Base-by-base conservation (phyloP, 371 early-diverging fungal species). In the Mortierella polycephala region DNA sequence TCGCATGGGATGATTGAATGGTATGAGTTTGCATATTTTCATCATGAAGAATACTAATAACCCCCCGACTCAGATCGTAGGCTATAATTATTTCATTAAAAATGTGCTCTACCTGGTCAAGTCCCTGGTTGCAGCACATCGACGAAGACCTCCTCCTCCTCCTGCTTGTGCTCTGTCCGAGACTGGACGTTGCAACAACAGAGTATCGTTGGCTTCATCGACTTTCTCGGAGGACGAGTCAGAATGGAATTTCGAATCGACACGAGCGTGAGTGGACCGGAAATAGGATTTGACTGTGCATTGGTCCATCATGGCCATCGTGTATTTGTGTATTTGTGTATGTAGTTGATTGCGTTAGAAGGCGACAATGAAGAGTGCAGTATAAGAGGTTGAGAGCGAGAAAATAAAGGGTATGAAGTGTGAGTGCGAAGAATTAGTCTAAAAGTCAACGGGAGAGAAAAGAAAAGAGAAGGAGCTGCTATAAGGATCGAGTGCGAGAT, bases 101-200 rank as follows among this genome's bases (percentile, higher is more conserved):
- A 2, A 30, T 4, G 30, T 4, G 30, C 23, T 18, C 20, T 76
- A 77, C 79, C 79, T 77, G 12, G 79, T 77, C 65, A 77, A 56
- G 21, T 77, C 79, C 39, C 79, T 51, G 10, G 79, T 77, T 46
- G 65, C 79, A 13, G 79, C 79, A 50, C 79, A 77, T 11, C 79
- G 79, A 44, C 79, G 72, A 21, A 77, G 72, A 21, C 72, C 77
- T 30, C 30, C 30, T 30, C 30, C 30, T 30, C 30, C 30, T 30
- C 30, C 30, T 30, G 30, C 30, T 30, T 30, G 30, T 30, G 4
- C 30, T 30, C 30, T 4, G 20, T 42, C 63, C 0, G 67, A 60
- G 45, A 63, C 21, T 2, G 76, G 71, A 11, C 60, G 62, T 55
- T 63, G 55, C 18, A 40, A 5, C 20, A 67, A 39, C 4, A 64